These are phyloP conservation scores for Dovyalis caffra DNA, from an alignment of 345 rosid genomes.

Conservation along the genomic window DNA sequence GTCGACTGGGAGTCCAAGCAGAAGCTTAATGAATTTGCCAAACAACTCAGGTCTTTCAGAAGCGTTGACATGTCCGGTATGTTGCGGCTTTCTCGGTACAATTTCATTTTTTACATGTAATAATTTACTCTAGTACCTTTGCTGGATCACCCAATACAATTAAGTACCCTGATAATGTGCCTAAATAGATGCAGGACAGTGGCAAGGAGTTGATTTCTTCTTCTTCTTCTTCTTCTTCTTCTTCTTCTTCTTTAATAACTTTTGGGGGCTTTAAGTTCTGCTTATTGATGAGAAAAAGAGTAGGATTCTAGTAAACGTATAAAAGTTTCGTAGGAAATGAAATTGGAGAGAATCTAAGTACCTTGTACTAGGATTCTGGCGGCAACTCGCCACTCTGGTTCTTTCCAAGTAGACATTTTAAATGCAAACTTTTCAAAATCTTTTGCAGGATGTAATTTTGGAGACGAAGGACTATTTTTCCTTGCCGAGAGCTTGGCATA, in stretches of 20 bases:
- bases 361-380: not conserved
- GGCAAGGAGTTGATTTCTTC: too few species aligned
- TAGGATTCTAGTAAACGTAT: not conserved
- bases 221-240: too few species aligned
- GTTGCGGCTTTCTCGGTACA: slow-evolving; percentile 2
- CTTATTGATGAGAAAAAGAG: not conserved
- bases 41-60: slow-evolving; percentile 69
- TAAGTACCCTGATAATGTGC: too few species aligned
- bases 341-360: not conserved
- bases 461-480: slow-evolving; percentile 88
- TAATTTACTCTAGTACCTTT: too few species aligned
- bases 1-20: slow-evolving; percentile 68
- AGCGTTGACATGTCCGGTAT: slow-evolving; percentile 95
- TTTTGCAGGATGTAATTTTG: slow-evolving; percentile 77
- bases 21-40: slow-evolving; percentile 81
- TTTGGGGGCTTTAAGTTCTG: not conserved
- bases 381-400: not conserved
- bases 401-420: not conserved
- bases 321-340: not conserved
- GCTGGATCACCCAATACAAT: too few species aligned
- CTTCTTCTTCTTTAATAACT: too few species aligned
- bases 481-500: slow-evolving; percentile 89
- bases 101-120: not conserved
- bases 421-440: slow-evolving; percentile 9
- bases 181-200: too few species aligned